Evolutionary conservation across 371 early-diverging fungal genomes (phyloP), one percentile per base, ranked within the genome.

Genomic region (Capillidium heterosporum): DNA sequence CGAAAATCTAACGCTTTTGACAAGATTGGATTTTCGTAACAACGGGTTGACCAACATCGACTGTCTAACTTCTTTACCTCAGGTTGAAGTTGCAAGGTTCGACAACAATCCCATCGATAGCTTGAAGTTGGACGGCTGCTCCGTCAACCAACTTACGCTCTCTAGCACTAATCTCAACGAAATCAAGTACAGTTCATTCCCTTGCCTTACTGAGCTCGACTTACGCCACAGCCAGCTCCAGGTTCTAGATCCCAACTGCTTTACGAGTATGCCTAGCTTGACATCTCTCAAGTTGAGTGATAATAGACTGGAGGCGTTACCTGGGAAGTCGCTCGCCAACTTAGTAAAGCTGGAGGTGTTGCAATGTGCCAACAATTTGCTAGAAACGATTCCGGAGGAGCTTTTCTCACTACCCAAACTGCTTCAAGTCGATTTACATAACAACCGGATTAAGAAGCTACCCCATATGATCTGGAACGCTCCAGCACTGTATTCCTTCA

Each of bases 381-480:
- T 55, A 15, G 55, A 15, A 17, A 11, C 19, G 1, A 15, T 55
- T 23, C 55, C 55, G 7, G 55, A 55, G 15, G 43, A 42, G 11
- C 23, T 55, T 0, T 65, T 68, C 21, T 80, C 80, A 53, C 67
- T 87, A 43, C 70, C 76, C 10, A 61, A 65, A 13, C 60, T 86
- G 35, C 67, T 65, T 27, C 65, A 75, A 10, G 63, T 87, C 50
- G 48, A 59, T 50, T 60, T 83, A 19, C 82, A 85, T 54, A 67
- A 68, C 60, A 87, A 94, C 65, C 73, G 78, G 53, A 62, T 94
- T 29, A 74, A 74, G 47, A 64, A 73, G 42, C 64, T 94, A 0
- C 90, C 91, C 1, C 70, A 75, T 8, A 85, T 85, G 40, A 86
- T 94, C n/a, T 92, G 92, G 93, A 63, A 75, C 40, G 85, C 86